Base-by-base conservation (phyloP, 2,329 filamentous ascomycete species). In the Diplodia intermedia region DNA sequence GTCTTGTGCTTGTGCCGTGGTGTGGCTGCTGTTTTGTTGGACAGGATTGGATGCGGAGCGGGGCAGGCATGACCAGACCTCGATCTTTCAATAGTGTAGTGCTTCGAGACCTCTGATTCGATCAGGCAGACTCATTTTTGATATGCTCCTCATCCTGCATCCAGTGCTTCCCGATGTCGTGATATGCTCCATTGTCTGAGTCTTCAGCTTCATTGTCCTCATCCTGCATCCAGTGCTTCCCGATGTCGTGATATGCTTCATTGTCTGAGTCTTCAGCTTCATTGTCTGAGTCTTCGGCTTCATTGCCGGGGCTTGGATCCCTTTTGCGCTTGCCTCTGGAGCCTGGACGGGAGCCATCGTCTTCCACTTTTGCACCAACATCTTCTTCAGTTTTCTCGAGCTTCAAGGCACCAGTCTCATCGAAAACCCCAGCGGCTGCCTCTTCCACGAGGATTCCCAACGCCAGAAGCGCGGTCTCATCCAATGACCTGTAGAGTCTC, bases 401-500 rank as follows among this genome's bases (percentile, higher is more conserved):
- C 1, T 90, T 89, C 57, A 92, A 77, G 77, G 93, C 89, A 26
- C 91, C 91, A 14, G 82, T 86, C 66, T 83, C 80, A 4, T 90
- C 91, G 23, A 94, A 79, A 6, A 83, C 77, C 56, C 89, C 86
- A 50, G 84, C 82, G 18, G 86, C 84, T 2, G 87, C 86, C 78
- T 94, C 91, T 78, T 94, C 91, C 52, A 94, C 80, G 68, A 94
- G 78, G 60, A 94, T 88, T 1, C 91, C 91, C 73, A 94, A 83
- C 0, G 91, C 90, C 66, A 94, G 80, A 68, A 94, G 82, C 4
- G 91, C 91, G 15, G 90, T 92, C 80, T 92, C 91, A 74, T 94
- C 90, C 86, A 94, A 87, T 76, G 88, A 91, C 71, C 84, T 80
- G 71, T 83, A 85, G 65, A 83, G 80, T 31, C 72, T 71, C 20